Base-by-base conservation (phyloP, 306 rosid genomes). In the Betula pendula region DNA sequence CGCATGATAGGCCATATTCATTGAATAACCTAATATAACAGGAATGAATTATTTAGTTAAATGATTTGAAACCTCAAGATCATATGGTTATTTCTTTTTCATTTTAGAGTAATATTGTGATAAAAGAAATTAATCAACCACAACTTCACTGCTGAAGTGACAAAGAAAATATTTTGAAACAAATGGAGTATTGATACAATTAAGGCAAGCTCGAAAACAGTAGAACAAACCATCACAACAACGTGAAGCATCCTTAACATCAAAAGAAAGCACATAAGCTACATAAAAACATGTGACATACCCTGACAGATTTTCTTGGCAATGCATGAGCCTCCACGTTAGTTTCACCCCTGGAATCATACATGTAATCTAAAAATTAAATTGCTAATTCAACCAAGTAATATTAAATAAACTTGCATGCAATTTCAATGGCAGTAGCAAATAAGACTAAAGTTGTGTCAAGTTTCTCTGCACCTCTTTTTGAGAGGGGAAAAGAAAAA, bases 261-360 rank as follows among this genome's bases (percentile, higher is more conserved):
- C 17, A 8, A 19, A 17, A 35, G 44, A 19, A 75, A 70, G 71
- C 17, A 55, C 5, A 19, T 17, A 51, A 29, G 60, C 3, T 0
- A 47, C 9, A 49, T 65, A n/a, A 51, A 51, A 45, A 55, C 48
- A 68, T 79, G 40, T 45, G 35, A 77, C 88, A 58, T 85, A 94
- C 97, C 89, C 81, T 88, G 72, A 60, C 51, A 80, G 88, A 82
- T 78, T 86, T 89, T 76, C 88, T 83, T 33, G 86, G 78, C 80
- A 87, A 60, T 66, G 85, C 67, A 43, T 33, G 69, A 75, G 81
- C 72, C 79, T 81, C 81, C 60, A 79, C 77, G 25, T 78, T 84
- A 75, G 83, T 69, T 79, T 77, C 84, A 81, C 77, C 84, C 94
- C 95, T 94, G 87, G 62, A 68, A 84, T 52, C 79, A 63, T 67